Evolutionary conservation across 257 asterid genomes (phyloP).

Genomic region (Sherardia arvensis): DNA sequence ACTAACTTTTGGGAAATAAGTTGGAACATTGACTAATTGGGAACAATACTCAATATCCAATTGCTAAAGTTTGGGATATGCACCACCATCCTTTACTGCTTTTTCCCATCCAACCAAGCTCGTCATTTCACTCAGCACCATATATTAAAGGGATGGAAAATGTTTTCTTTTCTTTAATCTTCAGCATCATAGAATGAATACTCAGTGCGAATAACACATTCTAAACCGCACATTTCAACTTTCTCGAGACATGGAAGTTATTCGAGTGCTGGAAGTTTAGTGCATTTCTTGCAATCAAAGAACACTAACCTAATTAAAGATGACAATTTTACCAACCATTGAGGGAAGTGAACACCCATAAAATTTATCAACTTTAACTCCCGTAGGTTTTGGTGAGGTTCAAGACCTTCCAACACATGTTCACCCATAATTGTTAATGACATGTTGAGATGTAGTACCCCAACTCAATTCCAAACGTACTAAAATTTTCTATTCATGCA

Average conservation of each 20-base stretch:
- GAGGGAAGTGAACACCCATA: background rate
- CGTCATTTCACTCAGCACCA: background rate
- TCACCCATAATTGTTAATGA: background rate
- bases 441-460: background rate
- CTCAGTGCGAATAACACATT: background rate
- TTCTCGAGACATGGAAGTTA: background rate
- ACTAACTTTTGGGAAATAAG: background rate
- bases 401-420: background rate
- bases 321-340: background rate
- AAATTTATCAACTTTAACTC: background rate
- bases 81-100: background rate
- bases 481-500: background rate
- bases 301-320: background rate
- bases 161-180: background rate
- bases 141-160: background rate
- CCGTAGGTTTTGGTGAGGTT: background rate
- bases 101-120: background rate
- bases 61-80: background rate
- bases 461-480: background rate
- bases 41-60: background rate
- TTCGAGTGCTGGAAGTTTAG: background rate
- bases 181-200: background rate
- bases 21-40: background rate
- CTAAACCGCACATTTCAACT: background rate
- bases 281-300: background rate